phyloP scores from a whole-genome alignment of 2,329 filamentous ascomycete species.

The Sporothrix pallida region DNA sequence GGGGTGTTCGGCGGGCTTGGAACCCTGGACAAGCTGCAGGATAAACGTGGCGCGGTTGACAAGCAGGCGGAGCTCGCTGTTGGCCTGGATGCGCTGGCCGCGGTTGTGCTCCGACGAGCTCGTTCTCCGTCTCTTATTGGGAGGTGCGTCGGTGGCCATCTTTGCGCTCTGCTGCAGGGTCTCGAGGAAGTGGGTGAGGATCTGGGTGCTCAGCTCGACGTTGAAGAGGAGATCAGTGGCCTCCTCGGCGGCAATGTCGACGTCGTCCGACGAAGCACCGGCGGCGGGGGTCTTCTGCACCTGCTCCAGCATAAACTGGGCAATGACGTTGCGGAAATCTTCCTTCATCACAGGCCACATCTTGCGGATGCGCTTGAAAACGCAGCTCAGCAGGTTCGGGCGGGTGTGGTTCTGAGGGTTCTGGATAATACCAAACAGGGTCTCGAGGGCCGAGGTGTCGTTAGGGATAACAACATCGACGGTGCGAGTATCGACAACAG shows the following conservation, averaged over 20 bases:
- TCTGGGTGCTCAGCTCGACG: slow-evolving; percentile 73
- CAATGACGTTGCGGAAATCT: slow-evolving; percentile 63
- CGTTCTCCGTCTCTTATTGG: slow-evolving; percentile 78
- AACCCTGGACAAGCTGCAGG: slow-evolving; percentile 84
- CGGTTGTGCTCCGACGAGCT: slow-evolving; percentile 72
- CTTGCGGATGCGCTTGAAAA: slow-evolving; percentile 71
- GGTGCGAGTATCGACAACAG: slow-evolving; percentile 47
- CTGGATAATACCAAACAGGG: slow-evolving; percentile 56
- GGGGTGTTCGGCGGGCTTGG: slow-evolving; percentile 74
- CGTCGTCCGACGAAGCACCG: slow-evolving; percentile 45
- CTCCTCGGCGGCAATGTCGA: slow-evolving; percentile 57
- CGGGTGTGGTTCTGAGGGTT: slow-evolving; percentile 51
- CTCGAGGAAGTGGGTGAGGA: slow-evolving; percentile 74
- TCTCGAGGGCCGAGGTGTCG: slow-evolving; percentile 58
- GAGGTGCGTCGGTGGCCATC: slow-evolving; percentile 72
- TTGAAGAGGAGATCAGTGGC: slow-evolving; percentile 74
- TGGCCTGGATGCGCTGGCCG: slow-evolving; percentile 65
- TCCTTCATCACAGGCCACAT: slow-evolving; percentile 77
- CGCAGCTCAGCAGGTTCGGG: slow-evolving; percentile 64
- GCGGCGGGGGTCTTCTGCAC: slow-evolving; percentile 53
- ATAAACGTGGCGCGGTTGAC: slow-evolving; percentile 84
- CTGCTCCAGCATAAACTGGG: slow-evolving; percentile 67
- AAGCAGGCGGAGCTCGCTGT: slow-evolving; percentile 68
- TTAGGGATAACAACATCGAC: slow-evolving; percentile 61
- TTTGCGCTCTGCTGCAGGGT: slow-evolving; percentile 75